These are phyloP conservation scores for Paecilomyces sp. DNA, from an alignment of 2,329 filamentous ascomycete species.

Conservation along the genomic window DNA sequence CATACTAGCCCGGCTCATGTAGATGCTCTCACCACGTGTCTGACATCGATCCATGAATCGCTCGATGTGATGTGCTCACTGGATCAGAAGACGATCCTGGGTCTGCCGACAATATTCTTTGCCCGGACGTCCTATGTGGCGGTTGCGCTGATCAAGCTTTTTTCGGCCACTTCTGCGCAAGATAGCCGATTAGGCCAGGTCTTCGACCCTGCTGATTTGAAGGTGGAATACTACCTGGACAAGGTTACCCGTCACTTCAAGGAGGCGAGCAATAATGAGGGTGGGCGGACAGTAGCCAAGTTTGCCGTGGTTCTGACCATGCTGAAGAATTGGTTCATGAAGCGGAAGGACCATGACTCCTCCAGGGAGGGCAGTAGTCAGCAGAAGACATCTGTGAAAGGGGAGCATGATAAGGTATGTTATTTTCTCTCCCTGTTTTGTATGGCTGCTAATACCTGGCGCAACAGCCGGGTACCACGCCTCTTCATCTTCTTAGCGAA, in stretches of 20 bases:
- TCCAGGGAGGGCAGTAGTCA: conserved; percentile 17
- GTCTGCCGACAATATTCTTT: conserved; percentile 62
- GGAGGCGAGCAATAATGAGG: conserved; percentile 55
- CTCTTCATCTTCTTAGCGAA: conserved; percentile 32
- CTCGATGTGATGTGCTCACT: conserved; percentile 60
- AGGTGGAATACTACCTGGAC: conserved; percentile 60
- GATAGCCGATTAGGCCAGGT: conserved; percentile 62
- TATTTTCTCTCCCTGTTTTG: background rate
- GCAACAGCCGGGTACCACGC: conserved; percentile 19
- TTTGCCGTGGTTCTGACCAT: conserved; percentile 65
- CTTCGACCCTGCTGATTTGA: conserved; percentile 61
- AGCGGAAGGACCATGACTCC: conserved; percentile 35
- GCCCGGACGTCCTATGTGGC: conserved; percentile 65
- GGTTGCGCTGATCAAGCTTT: conserved; percentile 67
- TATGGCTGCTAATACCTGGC: background rate
- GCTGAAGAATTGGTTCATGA: conserved; percentile 61
- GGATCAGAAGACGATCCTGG: conserved; percentile 52
- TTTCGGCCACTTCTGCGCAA: conserved; percentile 58
- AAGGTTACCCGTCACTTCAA: conserved; percentile 62
- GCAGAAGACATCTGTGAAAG: conserved; percentile 2
- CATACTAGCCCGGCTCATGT: conserved; percentile 54
- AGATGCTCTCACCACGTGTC: conserved; percentile 59
- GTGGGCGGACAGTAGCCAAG: conserved; percentile 60
- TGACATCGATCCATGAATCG: conserved; percentile 59
- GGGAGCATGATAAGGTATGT: conserved; percentile 1